Evolutionary conservation across 2,329 filamentous ascomycete species (phyloP).

Genomic region (Trichophyton verrucosum): DNA sequence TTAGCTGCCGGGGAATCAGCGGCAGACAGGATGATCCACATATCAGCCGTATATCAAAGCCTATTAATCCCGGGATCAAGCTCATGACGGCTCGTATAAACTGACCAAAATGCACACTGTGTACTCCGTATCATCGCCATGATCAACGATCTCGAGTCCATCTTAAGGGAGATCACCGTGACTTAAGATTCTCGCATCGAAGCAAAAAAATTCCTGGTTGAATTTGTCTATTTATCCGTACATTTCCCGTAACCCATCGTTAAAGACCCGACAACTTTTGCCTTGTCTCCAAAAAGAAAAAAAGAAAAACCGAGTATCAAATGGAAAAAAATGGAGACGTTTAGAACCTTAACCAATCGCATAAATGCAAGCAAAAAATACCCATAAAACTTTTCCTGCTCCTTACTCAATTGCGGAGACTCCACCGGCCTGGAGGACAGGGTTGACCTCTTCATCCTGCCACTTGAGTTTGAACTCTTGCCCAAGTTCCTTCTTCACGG

Average conservation of each 20-base stretch:
- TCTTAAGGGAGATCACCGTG: not conserved
- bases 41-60: too few relatives aligned
- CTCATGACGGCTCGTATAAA: not conserved
- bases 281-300: not conserved
- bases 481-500: constrained; percentile 58
- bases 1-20: too few relatives aligned
- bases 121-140: not conserved
- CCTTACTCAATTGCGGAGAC: constrained; percentile 39
- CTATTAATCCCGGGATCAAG: not conserved
- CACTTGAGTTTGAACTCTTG: constrained; percentile 62
- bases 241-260: not conserved
- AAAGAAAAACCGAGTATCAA: not conserved
- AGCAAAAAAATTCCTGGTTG: not conserved
- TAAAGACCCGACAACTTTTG: not conserved
- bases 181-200: not conserved
- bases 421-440: constrained; percentile 44
- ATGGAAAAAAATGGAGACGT: not conserved
- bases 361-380: not conserved
- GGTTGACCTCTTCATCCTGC: constrained; percentile 57
- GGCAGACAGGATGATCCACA: too few relatives aligned
- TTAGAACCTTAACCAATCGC: not conserved
- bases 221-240: not conserved
- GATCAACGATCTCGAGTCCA: not conserved
- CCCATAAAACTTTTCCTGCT: not conserved
- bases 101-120: not conserved